Evolutionary conservation across 176 grass and related monocot species (phyloP).

Genomic region (Phoenix dactylifera): DNA sequence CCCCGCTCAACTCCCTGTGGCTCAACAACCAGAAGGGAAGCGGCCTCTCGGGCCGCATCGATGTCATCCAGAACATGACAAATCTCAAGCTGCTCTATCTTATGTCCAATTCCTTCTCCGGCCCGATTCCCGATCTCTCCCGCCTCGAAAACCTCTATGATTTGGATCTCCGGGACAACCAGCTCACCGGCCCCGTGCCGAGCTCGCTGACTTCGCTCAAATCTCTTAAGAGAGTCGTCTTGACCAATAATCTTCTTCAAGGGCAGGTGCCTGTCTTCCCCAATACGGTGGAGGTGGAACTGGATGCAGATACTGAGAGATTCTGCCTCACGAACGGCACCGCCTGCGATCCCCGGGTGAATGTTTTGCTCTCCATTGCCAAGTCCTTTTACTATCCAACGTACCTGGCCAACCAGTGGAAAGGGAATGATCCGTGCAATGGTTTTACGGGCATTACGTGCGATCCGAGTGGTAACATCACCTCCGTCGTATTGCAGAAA

Average conservation of each 20-base stretch:
- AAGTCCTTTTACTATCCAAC: background rate
- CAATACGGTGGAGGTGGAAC: conserved; percentile 1
- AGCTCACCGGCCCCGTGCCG: conserved; percentile 28
- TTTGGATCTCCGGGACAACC: conserved; percentile 28
- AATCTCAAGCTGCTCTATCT: conserved; percentile 15
- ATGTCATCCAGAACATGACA: conserved; percentile 21
- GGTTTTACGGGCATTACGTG: conserved; percentile 5
- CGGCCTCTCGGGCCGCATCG: conserved; percentile 4
- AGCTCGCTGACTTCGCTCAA: conserved; percentile 20
- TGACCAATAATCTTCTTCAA: conserved; percentile 31
- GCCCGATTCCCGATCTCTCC: conserved; percentile 22
- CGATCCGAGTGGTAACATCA: background rate
- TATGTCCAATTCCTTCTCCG: conserved; percentile 26
- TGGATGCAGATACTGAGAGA: background rate
- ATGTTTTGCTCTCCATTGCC: conserved; percentile 10
- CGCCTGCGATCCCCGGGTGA: conserved; percentile 4
- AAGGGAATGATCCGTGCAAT: conserved; percentile 12
- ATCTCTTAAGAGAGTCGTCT: conserved; percentile 5
- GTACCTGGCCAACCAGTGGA: conserved; percentile 3
- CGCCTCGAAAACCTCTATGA: conserved; percentile 12
- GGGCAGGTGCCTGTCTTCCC: conserved; percentile 25
- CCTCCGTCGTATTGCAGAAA: conserved; percentile 2
- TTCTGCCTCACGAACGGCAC: conserved; percentile 7
- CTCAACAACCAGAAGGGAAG: conserved; percentile 29
- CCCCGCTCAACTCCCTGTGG: conserved; percentile 25